Percentiles rank a stretch among this genome's conserved stretches.
Evolutionary conservation across 2,329 filamentous ascomycete genomes (phyloP).

Genomic region (Colletotrichum acutatum): DNA sequence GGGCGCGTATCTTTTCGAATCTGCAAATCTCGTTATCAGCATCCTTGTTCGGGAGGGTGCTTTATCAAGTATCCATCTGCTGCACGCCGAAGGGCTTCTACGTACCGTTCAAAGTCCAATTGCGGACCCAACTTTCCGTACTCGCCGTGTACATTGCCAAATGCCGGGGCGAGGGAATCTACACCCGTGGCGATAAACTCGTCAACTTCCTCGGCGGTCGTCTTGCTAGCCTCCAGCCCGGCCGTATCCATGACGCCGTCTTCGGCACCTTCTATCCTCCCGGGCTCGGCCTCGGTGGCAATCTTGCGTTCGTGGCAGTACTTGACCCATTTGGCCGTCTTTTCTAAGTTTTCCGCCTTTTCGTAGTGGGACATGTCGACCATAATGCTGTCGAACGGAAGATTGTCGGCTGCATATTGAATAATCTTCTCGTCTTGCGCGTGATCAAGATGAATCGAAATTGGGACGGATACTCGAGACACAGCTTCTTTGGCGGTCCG

Average conservation of each 20-base stretch:
- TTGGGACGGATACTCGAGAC: conserved; percentile 64
- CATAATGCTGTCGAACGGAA: conserved; percentile 78
- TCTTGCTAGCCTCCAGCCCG: conserved; percentile 63
- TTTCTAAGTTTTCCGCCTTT: conserved; percentile 73
- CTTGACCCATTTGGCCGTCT: conserved; percentile 68
- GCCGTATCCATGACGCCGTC: conserved; percentile 73
- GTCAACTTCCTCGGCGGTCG: conserved; percentile 74
- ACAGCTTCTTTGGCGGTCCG: conserved; percentile 66
- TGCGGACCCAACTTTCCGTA: conserved; percentile 74
- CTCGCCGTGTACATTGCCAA: conserved; percentile 81
- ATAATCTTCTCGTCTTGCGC: conserved; percentile 70
- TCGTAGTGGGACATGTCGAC: conserved; percentile 81
- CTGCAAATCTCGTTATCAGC: neutral
- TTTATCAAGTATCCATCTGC: neutral
- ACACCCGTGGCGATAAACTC: conserved; percentile 79
- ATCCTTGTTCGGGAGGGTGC: neutral
- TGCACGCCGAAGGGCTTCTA: no score
- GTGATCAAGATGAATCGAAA: conserved; percentile 74
- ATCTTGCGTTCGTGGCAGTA: conserved; percentile 73
- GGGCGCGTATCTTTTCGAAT: conserved; percentile 9
- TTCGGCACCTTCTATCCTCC: conserved; percentile 72
- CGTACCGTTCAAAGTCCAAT: conserved; percentile 63
- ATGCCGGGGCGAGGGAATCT: conserved; percentile 79
- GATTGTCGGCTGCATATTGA: conserved; percentile 62
- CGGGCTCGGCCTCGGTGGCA: conserved; percentile 76